Conservation (phyloP, 2,329 filamentous ascomycete genomes). For the Aureobasidium sp. region DNA sequence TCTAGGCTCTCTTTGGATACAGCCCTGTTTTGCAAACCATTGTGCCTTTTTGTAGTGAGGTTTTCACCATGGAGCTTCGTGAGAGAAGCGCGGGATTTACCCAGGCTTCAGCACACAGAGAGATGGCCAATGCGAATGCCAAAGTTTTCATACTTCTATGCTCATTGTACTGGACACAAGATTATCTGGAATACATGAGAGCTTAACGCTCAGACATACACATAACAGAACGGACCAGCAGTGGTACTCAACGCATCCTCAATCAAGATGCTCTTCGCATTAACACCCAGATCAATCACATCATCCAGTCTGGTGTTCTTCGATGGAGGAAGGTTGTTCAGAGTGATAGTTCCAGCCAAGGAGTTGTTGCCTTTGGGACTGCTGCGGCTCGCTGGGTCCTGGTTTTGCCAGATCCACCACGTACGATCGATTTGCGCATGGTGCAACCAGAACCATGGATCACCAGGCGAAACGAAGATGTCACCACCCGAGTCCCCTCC, state of each 20-base stretch:
- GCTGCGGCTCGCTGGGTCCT: constrained; percentile 27
- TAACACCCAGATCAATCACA: constrained; percentile 31
- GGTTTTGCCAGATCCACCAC: constrained; percentile 45
- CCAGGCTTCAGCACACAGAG: neutral
- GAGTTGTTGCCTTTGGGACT: constrained; percentile 17
- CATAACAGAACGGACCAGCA: constrained; percentile 39
- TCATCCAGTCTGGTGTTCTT: constrained; percentile 36
- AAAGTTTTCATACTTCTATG: too few species aligned
- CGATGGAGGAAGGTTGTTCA: constrained; percentile 35
- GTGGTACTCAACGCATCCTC: constrained; percentile 34
- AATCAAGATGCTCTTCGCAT: constrained; percentile 28
- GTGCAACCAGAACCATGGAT: constrained; percentile 42
- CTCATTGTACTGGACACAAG: too few species aligned
- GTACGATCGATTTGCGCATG: constrained; percentile 40
- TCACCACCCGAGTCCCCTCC: constrained; percentile 37
- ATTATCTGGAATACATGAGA: too few species aligned
- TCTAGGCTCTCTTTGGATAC: too few species aligned
- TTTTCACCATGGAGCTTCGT: too few species aligned
- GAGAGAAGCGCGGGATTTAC: too few species aligned
- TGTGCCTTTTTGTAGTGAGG: too few species aligned
- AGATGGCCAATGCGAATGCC: neutral
- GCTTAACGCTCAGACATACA: constrained; percentile 26
- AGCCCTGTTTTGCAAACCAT: too few species aligned
- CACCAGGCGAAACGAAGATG: constrained; percentile 36
- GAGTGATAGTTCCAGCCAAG: constrained; percentile 35